phyloP scores from a whole-genome alignment of 176 grass and related monocot genomes.

The Oropetium thomaeum region DNA sequence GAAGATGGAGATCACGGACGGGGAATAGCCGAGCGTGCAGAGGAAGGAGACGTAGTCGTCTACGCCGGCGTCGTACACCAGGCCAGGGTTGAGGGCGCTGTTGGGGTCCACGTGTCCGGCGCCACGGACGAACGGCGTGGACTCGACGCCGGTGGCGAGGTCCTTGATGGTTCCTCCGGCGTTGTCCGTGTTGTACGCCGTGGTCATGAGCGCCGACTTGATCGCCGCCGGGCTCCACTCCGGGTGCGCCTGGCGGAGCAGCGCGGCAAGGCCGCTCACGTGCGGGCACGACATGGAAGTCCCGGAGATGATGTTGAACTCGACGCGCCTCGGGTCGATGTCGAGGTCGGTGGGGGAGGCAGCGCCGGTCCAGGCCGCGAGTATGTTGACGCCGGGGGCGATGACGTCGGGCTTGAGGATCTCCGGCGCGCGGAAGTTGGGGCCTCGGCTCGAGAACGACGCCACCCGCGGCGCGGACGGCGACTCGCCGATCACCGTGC shows the following conservation, averaged over 20 bases:
- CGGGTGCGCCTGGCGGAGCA: slow-evolving; percentile 59
- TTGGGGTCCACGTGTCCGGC: slow-evolving; percentile 83
- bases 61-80: slow-evolving; percentile 63
- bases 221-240: slow-evolving; percentile 77
- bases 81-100: slow-evolving; percentile 65
- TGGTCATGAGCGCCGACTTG: slow-evolving; percentile 86
- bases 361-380: slow-evolving; percentile 76
- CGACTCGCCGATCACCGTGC: slow-evolving; percentile 57
- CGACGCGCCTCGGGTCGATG: slow-evolving; percentile 63
- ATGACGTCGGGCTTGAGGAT: slow-evolving; percentile 92
- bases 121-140: slow-evolving; percentile 81
- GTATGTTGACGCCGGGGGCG: slow-evolving; percentile 77
- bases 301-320: slow-evolving; percentile 89
- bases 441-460: slow-evolving; percentile 74
- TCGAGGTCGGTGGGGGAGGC: slow-evolving; percentile 64
- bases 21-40: slow-evolving; percentile 61
- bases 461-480: slow-evolving; percentile 66
- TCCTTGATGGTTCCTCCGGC: slow-evolving; percentile 59
- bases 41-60: slow-evolving; percentile 79
- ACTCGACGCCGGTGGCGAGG: slow-evolving; percentile 50
- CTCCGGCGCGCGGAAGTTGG: slow-evolving; percentile 62
- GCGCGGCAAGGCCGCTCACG: slow-evolving; percentile 74
- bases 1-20: slow-evolving; percentile 63
- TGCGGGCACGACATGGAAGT: slow-evolving; percentile 93
- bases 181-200: slow-evolving; percentile 79